Evolutionary conservation across 2,329 filamentous ascomycete genomes (phyloP), one percentile per base, ranked within the genome.

Genomic region (Onygenales sp.): DNA sequence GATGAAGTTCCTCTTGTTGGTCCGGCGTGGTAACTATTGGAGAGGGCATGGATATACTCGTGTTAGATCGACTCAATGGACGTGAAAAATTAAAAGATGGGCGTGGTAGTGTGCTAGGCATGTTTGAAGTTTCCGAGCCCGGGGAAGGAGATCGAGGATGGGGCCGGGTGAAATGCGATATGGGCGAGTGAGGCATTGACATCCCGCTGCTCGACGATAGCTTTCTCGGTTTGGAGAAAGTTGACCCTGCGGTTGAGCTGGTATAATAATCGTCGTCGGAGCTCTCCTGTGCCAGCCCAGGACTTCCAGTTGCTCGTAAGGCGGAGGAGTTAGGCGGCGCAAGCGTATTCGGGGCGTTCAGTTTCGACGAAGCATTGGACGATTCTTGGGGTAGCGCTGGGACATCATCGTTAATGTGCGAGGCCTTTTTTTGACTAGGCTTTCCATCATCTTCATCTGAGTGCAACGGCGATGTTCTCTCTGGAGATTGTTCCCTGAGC

Each of bases 61-160:
- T 72, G 56, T 68, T 71, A 2, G 70, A 71, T 56, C 80, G 64
- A 68, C 92, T 96, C 56, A 95, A 72, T 0, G 93, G 93, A 43
- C 93, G 81, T 0, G 93, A 97, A 68, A 97, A 97, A 70, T 98
- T 97, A 71, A 94, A 92, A 0, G 87, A 83, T 0, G 89, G 87
- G 13, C 85, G 81, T 10, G 85, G 82, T 37, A 90, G 70, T 33
- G 75, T 70, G 36, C 69, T 71, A 10, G 80, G 77, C 47, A 72
- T 78, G 44, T 79, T 78, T 2, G 90, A 95, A 49, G 82, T 81
- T 57, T 95, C 88, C 1, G 92, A 97, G 56, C 84, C 84, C 39
- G 88, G 79, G 0, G 93, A 97, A 2, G 90, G 89, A 1, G 91
- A 95, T 62, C 90, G 81, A 54, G 83, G 81, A 61, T 85, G 80